phyloP scores from a whole-genome alignment of 1,284 basidiomycete species.

The Grifola frondosa region DNA sequence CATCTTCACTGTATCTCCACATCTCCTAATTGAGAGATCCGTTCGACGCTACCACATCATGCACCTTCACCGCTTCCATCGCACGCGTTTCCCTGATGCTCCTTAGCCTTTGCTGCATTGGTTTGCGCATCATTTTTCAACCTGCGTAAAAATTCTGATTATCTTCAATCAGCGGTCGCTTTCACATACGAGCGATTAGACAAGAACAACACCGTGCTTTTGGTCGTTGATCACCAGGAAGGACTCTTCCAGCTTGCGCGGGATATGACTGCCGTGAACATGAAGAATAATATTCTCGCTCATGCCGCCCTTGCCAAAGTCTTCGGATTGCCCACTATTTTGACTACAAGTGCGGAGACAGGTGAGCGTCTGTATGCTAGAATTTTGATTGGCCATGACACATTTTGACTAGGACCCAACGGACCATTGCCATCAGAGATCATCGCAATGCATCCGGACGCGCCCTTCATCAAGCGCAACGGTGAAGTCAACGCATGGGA shows the following conservation, averaged over 20 bases:
- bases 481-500: slow-evolving; percentile 53
- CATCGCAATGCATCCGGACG: slow-evolving; percentile 42
- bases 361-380: slow-evolving; percentile 24
- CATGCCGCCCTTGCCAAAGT: slow-evolving; percentile 45
- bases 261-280: slow-evolving; percentile 39
- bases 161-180: not conserved
- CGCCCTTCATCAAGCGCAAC: slow-evolving; percentile 43
- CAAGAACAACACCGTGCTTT: slow-evolving; percentile 41
- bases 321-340: slow-evolving; percentile 43
- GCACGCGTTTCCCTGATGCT: not conserved
- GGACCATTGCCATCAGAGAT: slow-evolving; percentile 45
- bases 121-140: not conserved
- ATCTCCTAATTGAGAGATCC: too few relatives aligned
- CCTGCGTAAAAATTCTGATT: not conserved
- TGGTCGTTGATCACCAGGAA: slow-evolving; percentile 49
- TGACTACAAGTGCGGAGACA: slow-evolving; percentile 45
- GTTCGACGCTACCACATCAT: too few relatives aligned
- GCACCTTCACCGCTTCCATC: too few relatives aligned
- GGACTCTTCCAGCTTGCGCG: slow-evolving; percentile 45
- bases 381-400: not conserved
- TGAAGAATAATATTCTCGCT: slow-evolving; percentile 44
- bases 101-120: not conserved
- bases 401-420: slow-evolving; percentile 38
- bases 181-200: slow-evolving; percentile 41
- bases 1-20: too few relatives aligned